Evolutionary conservation across 768 basidiomycete genomes (phyloP), one percentile per base, ranked within the genome.

Genomic region (Postia placenta): DNA sequence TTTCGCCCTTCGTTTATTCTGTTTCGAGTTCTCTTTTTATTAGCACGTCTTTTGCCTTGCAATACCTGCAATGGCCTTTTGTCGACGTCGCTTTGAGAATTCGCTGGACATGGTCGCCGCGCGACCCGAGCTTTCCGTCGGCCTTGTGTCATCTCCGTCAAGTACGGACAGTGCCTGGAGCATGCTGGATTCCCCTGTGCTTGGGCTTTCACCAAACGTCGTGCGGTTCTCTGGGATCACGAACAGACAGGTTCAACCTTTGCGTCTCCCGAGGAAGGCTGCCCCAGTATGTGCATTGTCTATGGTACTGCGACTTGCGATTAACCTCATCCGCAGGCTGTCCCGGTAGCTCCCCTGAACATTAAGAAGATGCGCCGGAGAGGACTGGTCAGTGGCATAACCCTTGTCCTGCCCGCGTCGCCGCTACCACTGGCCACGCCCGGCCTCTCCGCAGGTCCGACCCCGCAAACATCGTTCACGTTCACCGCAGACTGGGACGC

Each of bases 401-500:
- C 55, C 45, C 56, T 64, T 12, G 54, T 53, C 36, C 53, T 64
- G 27, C 62, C 62, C 24, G 54, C 45, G 33, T 56, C 62, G 4
- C 62, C 60, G 2, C 42, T 56, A 23, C 56, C 56, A 35, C 48
- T 38, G n/a, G 30, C 44, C 39, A 51, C 50, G 5, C 54, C 55
- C 11, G 51, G 47, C 15, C 43, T 38, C 5, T n/a, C n/a, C n/a
- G n/a, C n/a, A n/a, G n/a, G n/a, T n/a, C n/a, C n/a, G n/a, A 50
- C 57, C 5, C 59, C 55, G 5, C 52, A 57, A 28, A 59, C 58
- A 22, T 59, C 60, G 9, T 54, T 61, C 28, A 62, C 64, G n/a
- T 65, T 65, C 49, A 62, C 61, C 1, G 64, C 64, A 3, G 61
- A 63, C 40, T 63, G 61, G 61, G 61, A 65, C 43, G 48, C 57